A percentile compares a stretch with the other conserved stretches of the same genome.
Conservation (phyloP, 1,284 basidiomycete species). For the Marasmius sp. region DNA sequence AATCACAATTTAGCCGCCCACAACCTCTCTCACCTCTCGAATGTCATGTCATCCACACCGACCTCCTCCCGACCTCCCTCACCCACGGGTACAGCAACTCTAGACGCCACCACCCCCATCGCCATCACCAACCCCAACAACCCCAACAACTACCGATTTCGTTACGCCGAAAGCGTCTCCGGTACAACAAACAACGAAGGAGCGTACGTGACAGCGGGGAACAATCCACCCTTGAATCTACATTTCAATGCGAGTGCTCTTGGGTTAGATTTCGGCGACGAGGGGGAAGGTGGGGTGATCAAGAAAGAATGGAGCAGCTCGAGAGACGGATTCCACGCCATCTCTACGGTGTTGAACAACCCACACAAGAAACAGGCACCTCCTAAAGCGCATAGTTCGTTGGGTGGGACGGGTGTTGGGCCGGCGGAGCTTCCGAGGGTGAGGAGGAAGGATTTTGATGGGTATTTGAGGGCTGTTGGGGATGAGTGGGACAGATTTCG, state of each 20-base stretch:
- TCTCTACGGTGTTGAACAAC: constrained; percentile 81
- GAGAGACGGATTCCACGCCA: constrained; percentile 38
- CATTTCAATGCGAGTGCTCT: too few species aligned
- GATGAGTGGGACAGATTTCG: constrained; percentile 80
- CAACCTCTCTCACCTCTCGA: too few species aligned
- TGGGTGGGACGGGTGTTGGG: constrained; percentile 59
- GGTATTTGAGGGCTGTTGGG: constrained; percentile 72
- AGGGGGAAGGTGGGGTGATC: too few species aligned
- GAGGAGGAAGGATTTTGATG: constrained; percentile 81
- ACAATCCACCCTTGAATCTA: too few species aligned
- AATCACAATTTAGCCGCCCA: too few species aligned
- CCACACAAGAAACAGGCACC: constrained; percentile 84
- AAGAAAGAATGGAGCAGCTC: background rate
- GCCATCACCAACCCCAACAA: background rate
- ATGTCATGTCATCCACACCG: constrained; percentile 9
- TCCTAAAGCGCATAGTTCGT: constrained; percentile 77
- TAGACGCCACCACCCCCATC: background rate
- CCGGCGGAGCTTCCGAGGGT: constrained; percentile 77
- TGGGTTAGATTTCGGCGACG: too few species aligned
- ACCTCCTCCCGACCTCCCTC: constrained; percentile 38
- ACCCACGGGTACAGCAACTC: background rate
- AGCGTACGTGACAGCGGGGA: too few species aligned
- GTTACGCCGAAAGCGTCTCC: too few species aligned
- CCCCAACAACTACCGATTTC: background rate
- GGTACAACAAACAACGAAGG: too few species aligned